phyloP scores from a whole-genome alignment of 352 stramenopile species.

The Globisporangium irregulare region DNA sequence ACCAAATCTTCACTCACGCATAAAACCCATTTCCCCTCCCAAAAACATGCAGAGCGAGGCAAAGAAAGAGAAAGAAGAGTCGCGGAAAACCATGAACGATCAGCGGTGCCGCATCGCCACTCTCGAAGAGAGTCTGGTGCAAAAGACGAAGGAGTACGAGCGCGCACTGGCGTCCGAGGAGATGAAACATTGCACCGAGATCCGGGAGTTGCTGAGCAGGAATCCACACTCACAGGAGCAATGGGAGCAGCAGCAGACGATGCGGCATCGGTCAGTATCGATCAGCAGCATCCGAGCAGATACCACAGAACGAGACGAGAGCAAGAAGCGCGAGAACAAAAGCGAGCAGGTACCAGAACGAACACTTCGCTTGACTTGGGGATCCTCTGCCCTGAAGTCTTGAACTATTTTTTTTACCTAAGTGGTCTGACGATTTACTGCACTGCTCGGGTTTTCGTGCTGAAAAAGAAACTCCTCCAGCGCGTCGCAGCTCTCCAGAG shows the following conservation, averaged over 20 bases:
- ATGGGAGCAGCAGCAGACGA: constrained; percentile 18
- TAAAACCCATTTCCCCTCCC: not conserved
- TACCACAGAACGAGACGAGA: not conserved
- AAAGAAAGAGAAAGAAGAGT: constrained; percentile 70
- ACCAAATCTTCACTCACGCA: not conserved
- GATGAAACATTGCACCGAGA: constrained; percentile 43
- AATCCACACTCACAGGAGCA: constrained; percentile 20
- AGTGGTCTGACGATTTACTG: no score
- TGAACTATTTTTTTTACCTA: not conserved
- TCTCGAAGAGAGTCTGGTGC: constrained; percentile 47
- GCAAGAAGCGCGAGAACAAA: constrained; percentile 27
- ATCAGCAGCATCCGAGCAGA: constrained; percentile 16
- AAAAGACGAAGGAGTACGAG: constrained; percentile 65
- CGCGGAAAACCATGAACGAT: constrained; percentile 46
- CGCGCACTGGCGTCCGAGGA: constrained; percentile 48
- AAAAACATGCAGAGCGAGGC: constrained; percentile 46
- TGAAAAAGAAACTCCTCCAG: constrained; percentile 39
- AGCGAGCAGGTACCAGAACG: constrained; percentile 24
- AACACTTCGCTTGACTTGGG: no score
- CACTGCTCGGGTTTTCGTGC: no score
- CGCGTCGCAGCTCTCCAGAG: constrained; percentile 49
- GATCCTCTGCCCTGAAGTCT: not conserved
- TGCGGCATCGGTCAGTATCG: constrained; percentile 20
- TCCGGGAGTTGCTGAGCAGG: constrained; percentile 49
- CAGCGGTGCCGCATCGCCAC: constrained; percentile 43